Base-by-base conservation (phyloP, 164 flowering plant species). In the Berberis thunbergii region DNA sequence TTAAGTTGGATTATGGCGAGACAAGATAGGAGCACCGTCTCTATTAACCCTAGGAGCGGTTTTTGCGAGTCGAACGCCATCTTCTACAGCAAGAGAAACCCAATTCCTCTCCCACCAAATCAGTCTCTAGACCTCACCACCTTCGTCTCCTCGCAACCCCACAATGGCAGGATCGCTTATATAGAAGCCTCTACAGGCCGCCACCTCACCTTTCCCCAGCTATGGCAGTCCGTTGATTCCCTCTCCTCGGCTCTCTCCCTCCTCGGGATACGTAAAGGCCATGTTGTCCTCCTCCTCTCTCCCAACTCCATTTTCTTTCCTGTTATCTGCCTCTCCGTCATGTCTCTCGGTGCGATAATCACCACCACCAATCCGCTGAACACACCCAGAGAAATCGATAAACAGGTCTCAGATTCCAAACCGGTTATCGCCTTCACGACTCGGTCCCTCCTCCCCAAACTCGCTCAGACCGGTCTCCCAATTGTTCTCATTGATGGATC, bases 311-410 rank as follows among this genome's bases (percentile, higher is more conserved):
- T 90, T 74, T 76, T 50, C 77, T 88, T 87, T 76, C 89, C 97
- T 43, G 55, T 90, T 54, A 76, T 90, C 55, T 86, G 87, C 73
- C 85, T 87, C 67, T 64, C 95, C 61, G 84, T 86, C 42, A 76
- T 90, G 86, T 86, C 92, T 38, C 79, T 90, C 65, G 97, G 97
- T 57, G 95, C 92, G 57, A 58, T 90, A 43, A 81, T 88, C 77
- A 90, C 97, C 73, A 90, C 95, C 60, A 76, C 90, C 13, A 90
- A 90, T 55, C 97, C 95, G 0, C 83, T 90, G 74, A 84, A 87
- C 80, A 90, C 97, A 4, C 1, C 75, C 5, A 62, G 62, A 6
- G 97, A 90, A 65, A 87, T 90, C 70, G 66, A 70, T 41, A 87
- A 87, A 50, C 97, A 90, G 54, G 70, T 86, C 62, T 60, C 78